Conservation (phyloP, 805 yeast genomes). For the Suhomyces vadensis region DNA sequence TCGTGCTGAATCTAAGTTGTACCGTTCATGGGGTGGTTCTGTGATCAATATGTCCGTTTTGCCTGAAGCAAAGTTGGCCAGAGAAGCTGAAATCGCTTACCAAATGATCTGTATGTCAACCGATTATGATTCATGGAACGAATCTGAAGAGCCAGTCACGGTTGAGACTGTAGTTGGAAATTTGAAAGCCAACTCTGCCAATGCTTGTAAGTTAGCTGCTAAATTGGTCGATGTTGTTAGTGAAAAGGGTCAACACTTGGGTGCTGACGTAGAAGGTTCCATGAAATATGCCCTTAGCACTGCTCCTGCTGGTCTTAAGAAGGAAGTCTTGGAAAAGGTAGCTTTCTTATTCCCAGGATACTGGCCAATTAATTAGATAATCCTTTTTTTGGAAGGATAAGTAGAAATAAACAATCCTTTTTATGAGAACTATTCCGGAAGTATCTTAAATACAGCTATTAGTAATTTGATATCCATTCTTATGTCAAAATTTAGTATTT, state of each 20-base stretch:
- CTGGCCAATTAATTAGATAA: conserved; percentile 51
- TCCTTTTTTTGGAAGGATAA: background rate
- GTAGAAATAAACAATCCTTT: too few species aligned
- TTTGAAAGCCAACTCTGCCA: conserved; percentile 79
- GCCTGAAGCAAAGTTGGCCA: conserved; percentile 96
- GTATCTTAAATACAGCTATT: too few species aligned
- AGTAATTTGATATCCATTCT: too few species aligned
- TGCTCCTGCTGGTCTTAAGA: conserved; percentile 66
- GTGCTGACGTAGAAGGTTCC: conserved; percentile 68
- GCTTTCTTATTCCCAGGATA: conserved; percentile 89
- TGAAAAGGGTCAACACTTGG: conserved; percentile 55
- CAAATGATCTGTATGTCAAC: conserved; percentile 99
- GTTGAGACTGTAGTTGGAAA: conserved; percentile 96
- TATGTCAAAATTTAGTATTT: too few species aligned
- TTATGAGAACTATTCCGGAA: too few species aligned
- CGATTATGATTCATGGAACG: conserved; percentile 98
- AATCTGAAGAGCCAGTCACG: conserved; percentile 91
- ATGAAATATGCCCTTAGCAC: conserved; percentile 86
- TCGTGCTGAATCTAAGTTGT: conserved; percentile 90
- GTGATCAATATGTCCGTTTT: conserved; percentile 96
- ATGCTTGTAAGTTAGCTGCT: conserved; percentile 79
- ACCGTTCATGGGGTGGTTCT: conserved; percentile 85
- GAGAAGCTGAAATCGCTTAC: conserved; percentile 95
- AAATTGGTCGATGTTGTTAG: conserved; percentile 68
- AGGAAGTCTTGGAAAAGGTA: conserved; percentile 73